phyloP scores from a whole-genome alignment of 106 monocot genomes.

The Allium fistulosum region DNA sequence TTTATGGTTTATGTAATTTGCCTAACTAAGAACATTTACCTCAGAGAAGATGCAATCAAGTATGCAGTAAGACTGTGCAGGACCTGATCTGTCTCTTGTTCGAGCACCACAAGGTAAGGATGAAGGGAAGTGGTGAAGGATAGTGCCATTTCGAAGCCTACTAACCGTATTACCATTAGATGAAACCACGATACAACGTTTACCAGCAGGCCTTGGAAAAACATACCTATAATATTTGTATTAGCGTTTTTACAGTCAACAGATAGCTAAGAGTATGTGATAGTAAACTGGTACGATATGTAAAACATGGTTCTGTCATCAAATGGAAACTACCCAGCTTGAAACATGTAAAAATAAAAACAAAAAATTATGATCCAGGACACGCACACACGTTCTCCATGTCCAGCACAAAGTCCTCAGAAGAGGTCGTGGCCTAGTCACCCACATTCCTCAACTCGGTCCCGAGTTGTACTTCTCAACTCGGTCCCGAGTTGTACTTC shows the following conservation, averaged over 20 bases:
- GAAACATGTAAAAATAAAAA: not conserved
- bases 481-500: no score
- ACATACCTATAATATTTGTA: slow-evolving; percentile 57
- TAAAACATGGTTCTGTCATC: not conserved
- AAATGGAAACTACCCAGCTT: no score
- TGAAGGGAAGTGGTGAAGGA: slow-evolving; percentile 90
- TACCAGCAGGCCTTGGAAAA: slow-evolving; percentile 80
- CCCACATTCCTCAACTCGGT: no score
- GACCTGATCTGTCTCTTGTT: slow-evolving; percentile 58
- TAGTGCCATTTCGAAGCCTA: slow-evolving; percentile 83
- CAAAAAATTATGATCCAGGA: no score
- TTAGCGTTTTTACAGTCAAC: not conserved
- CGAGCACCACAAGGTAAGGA: slow-evolving; percentile 77
- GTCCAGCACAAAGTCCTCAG: no score
- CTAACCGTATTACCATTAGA: slow-evolving; percentile 83
- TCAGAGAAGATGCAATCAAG: slow-evolving; percentile 98
- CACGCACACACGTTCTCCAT: no score
- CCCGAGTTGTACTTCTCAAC: no score
- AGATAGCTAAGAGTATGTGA: not conserved
- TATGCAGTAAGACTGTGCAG: slow-evolving; percentile 68
- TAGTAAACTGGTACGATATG: not conserved
- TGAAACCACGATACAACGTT: slow-evolving; percentile 90
- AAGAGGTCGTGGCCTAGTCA: no score
- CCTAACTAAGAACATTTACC: slow-evolving; percentile 17
- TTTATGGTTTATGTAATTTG: no score